Evolutionary conservation across 371 early-diverging fungal species (phyloP).

Genomic region (Rhizopus arrhizus): DNA sequence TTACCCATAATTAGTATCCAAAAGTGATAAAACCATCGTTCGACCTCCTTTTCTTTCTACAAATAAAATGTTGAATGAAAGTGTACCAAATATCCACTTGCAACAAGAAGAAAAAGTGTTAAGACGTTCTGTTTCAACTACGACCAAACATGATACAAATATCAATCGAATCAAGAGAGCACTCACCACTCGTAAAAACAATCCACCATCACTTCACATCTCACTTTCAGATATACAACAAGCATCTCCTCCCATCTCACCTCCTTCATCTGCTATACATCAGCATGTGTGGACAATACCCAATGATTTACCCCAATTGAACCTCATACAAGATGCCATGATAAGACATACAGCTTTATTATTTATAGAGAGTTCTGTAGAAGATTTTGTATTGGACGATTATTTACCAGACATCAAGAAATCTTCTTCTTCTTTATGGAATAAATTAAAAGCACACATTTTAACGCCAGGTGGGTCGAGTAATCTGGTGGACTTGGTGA

Average conservation of each 20-base stretch:
- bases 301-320: conserved; percentile 20
- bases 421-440: conserved; percentile 22
- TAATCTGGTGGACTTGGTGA: neutral
- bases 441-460: conserved; percentile 29
- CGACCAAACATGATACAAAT: neutral
- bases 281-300: conserved; percentile 20
- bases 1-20: neutral
- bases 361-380: conserved; percentile 13
- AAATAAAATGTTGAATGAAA: neutral
- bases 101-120: neutral
- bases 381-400: conserved; percentile 3
- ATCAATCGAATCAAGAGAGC: conserved; percentile 24
- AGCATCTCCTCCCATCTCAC: conserved; percentile 26
- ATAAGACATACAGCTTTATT: conserved; percentile 22
- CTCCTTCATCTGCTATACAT: conserved; percentile 14
- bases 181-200: conserved; percentile 23
- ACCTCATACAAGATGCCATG: conserved; percentile 20
- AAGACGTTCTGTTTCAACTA: neutral
- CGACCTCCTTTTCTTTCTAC: neutral
- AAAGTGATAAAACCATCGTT: neutral
- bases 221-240: conserved; percentile 20
- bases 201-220: conserved; percentile 10
- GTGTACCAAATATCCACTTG: neutral
- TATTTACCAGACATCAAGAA: conserved; percentile 10
- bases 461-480: conserved; percentile 13